Percentiles rank a stretch among this genome's conserved stretches.
Evolutionary conservation across 2,329 filamentous ascomycete species (phyloP).

Genomic region (Trichoderma sp.): DNA sequence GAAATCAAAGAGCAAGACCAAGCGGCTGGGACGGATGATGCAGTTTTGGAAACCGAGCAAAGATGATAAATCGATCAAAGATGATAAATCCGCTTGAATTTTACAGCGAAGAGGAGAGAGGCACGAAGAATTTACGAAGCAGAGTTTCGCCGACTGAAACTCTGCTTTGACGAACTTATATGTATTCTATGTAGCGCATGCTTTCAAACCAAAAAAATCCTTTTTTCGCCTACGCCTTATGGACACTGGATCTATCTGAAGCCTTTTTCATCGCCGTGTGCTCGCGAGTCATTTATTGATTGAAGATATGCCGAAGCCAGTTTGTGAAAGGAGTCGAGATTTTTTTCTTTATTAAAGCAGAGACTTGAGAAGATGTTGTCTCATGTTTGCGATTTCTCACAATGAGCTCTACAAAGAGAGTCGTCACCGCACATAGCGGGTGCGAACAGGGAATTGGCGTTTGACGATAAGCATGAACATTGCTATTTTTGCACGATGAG

Average conservation of each 20-base stretch:
- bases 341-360: background rate
- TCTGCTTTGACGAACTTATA: slow-evolving; percentile 35
- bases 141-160: slow-evolving; percentile 9
- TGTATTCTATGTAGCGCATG: slow-evolving; percentile 38
- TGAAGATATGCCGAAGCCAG: background rate
- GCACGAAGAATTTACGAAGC: slow-evolving; percentile 15
- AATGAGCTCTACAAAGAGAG: background rate
- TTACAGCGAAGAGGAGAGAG: background rate
- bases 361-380: background rate
- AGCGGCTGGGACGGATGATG: slow-evolving; percentile 70
- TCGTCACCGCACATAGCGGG: background rate
- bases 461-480: slow-evolving; percentile 35
- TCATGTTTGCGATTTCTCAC: background rate
- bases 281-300: background rate
- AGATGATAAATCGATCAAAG: slow-evolving; percentile 27
- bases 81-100: slow-evolving; percentile 25
- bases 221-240: slow-evolving; percentile 5
- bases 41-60: slow-evolving; percentile 72
- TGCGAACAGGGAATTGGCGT: slow-evolving; percentile 19
- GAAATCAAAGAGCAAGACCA: slow-evolving; percentile 60
- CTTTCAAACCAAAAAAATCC: slow-evolving; percentile 21
- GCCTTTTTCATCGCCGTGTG: slow-evolving; percentile 11
- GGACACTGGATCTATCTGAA: slow-evolving; percentile 17
- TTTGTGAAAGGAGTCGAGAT: background rate
- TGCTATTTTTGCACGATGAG: slow-evolving; percentile 34